Conservation (phyloP, 768 basidiomycete genomes). For the Termitomyces sp. region DNA sequence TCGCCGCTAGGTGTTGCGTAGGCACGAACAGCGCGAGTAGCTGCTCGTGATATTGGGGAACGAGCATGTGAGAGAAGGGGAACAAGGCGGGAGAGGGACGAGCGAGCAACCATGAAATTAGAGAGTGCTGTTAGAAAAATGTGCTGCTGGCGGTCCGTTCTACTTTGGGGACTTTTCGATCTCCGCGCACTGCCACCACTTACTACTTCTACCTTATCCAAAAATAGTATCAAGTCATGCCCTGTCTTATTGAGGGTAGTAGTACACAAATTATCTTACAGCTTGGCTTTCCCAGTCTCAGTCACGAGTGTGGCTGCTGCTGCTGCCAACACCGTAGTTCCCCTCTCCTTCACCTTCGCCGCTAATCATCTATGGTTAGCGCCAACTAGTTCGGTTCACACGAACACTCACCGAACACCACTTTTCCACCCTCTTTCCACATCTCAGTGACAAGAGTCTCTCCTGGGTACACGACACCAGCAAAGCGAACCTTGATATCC, state of each 20-base stretch:
- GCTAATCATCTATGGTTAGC: conserved; percentile 32
- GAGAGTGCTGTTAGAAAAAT: conserved; percentile 24
- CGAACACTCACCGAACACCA: conserved; percentile 79
- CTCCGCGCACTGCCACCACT: conserved; percentile 11
- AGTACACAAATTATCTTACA: conserved; percentile 30
- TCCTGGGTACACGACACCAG: conserved; percentile 89
- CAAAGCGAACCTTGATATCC: conserved; percentile 96
- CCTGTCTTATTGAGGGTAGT: background rate
- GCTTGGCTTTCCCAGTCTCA: conserved; percentile 49
- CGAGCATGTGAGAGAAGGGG: conserved; percentile 51
- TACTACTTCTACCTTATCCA: background rate
- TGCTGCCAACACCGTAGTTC: conserved; percentile 62
- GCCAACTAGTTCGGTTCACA: background rate
- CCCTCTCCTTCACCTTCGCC: conserved; percentile 85
- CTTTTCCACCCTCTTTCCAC: conserved; percentile 94
- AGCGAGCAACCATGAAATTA: conserved; percentile 54
- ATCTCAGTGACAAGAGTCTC: conserved; percentile 94
- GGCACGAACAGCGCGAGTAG: conserved; percentile 39
- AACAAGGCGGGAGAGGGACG: conserved; percentile 59
- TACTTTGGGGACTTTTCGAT: conserved; percentile 15
- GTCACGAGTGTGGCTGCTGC: conserved; percentile 75
- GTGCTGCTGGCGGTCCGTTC: conserved; percentile 15
- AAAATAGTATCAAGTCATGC: background rate
- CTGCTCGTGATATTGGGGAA: conserved; percentile 35
- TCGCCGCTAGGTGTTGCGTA: conserved; percentile 59